Percentiles rank a stretch among this genome's conserved stretches.
Evolutionary conservation across 495 filamentous ascomycete genomes (phyloP).

Genomic region (Podospora comata): DNA sequence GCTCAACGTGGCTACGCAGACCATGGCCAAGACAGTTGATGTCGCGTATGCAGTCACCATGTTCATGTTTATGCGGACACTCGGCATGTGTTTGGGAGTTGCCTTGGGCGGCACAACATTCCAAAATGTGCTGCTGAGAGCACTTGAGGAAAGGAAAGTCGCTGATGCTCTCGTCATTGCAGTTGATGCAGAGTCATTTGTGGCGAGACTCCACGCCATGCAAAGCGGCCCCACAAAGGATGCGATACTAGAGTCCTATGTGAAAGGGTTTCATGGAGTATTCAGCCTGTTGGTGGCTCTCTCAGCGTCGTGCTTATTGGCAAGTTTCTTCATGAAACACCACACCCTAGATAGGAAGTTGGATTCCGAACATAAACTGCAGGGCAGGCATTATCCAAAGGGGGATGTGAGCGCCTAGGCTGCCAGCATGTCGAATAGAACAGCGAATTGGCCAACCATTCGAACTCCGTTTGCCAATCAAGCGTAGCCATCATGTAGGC

Average conservation of each 20-base stretch:
- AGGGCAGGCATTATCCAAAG: constrained; percentile 37
- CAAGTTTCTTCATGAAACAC: not conserved
- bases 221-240: constrained; percentile 41
- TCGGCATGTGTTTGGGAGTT: constrained; percentile 59
- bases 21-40: constrained; percentile 33
- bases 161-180: constrained; percentile 26
- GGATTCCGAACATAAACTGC: constrained; percentile 33
- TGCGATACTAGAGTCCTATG: not conserved
- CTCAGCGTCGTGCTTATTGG: constrained; percentile 47
- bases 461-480: no score
- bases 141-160: constrained; percentile 34
- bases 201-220: not conserved
- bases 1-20: constrained; percentile 48
- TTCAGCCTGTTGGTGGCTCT: constrained; percentile 8
- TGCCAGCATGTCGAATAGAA: no score
- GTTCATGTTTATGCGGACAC: constrained; percentile 52
- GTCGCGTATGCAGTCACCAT: constrained; percentile 43
- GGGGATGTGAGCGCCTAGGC: no score
- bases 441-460: no score
- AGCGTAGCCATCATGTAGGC: no score
- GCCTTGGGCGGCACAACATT: constrained; percentile 58
- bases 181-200: constrained; percentile 38
- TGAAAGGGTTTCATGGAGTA: not conserved
- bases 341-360: constrained; percentile 39
- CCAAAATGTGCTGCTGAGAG: constrained; percentile 50